Evolutionary conservation across 78 protist genomes (phyloP).

Genomic region (Parvularia atlantis): DNA sequence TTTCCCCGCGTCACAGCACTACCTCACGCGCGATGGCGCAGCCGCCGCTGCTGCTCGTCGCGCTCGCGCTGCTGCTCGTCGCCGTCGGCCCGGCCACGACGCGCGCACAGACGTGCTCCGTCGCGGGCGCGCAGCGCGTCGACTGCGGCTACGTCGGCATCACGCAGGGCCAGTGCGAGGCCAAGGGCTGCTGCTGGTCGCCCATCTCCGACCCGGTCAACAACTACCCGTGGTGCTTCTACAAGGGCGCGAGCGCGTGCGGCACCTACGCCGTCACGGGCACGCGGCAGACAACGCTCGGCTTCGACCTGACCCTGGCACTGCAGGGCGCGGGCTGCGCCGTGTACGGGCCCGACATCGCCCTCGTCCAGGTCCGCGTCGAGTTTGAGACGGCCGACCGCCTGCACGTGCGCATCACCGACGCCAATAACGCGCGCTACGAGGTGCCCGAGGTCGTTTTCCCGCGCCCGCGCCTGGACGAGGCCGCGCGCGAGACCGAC

Average conservation of each 20-base stretch:
- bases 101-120: no score
- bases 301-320: neutral
- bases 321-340: neutral
- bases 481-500: neutral
- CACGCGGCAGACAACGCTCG: neutral
- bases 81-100: no score
- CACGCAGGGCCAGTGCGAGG: neutral
- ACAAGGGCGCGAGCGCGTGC: neutral
- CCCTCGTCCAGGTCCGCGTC: neutral
- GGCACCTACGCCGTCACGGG: neutral
- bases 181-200: neutral
- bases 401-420: conserved; percentile 33
- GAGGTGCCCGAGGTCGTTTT: conserved; percentile 11
- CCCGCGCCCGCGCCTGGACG: neutral
- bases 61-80: no score
- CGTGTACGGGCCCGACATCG: neutral
- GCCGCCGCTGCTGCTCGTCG: no score
- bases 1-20: no score
- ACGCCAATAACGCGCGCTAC: conserved; percentile 28
- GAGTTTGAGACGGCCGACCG: neutral
- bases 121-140: no score
- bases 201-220: neutral
- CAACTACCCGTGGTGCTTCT: conserved; percentile 1
- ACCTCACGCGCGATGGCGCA: no score
- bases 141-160: conserved; percentile 10